These are phyloP conservation scores for Sugiyamaella smithiae DNA, from an alignment of 805 yeast genomes.

Conservation along the genomic window DNA sequence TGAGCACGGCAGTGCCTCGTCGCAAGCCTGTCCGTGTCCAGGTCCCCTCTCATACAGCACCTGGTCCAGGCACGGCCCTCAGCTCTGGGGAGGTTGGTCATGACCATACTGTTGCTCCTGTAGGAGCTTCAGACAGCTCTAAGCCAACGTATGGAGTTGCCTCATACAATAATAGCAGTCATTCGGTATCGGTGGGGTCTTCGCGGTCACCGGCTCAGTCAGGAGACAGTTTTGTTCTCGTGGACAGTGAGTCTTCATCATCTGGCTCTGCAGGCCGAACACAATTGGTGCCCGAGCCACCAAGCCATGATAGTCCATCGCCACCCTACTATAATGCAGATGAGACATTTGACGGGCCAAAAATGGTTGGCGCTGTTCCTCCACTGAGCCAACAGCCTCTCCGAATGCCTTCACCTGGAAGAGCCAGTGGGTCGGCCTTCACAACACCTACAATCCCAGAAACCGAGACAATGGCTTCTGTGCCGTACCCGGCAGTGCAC, in stretches of 20 bases:
- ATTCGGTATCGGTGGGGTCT: no score
- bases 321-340: slow-evolving; percentile 9
- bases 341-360: background rate
- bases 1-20: slow-evolving; percentile 16
- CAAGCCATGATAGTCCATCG: slow-evolving; percentile 1
- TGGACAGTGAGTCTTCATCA: background rate
- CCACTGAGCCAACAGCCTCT: background rate
- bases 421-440: no score
- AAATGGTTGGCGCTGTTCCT: background rate
- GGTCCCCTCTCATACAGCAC: background rate
- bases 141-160: background rate
- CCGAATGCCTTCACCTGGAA: background rate
- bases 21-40: slow-evolving; percentile 18
- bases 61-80: background rate
- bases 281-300: background rate
- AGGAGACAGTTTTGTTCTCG: slow-evolving; percentile 1
- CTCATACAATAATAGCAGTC: no score
- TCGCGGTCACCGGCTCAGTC: slow-evolving; percentile 7
- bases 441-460: background rate
- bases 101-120: no score
- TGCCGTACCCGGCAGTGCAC: background rate
- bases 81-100: background rate
- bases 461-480: background rate
- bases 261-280: slow-evolving; percentile 4
- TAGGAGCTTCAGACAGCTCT: background rate